Percentiles rank a stretch among this genome's conserved stretches.
phyloP scores from a whole-genome alignment of 208 protist genomes.

The Paratrypanosoma confusum region DNA sequence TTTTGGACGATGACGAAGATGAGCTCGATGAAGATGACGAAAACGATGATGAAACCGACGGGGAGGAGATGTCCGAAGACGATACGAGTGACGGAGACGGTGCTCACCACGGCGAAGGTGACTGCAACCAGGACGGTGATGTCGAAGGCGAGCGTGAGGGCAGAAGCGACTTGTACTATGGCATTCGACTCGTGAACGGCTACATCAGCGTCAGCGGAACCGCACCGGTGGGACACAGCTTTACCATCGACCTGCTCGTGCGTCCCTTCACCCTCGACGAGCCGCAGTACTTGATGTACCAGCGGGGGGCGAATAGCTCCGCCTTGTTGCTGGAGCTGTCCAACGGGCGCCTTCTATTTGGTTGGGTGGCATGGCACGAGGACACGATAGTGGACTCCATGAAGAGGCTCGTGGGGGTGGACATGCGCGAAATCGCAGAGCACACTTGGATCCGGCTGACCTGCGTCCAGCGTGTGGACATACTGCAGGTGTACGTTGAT shows the following conservation, averaged over 20 bases:
- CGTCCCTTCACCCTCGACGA: constrained; percentile 26
- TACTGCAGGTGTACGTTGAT: constrained; percentile 47
- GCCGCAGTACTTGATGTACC: constrained; percentile 66
- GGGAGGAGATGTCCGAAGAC: constrained; percentile 14
- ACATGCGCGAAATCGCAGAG: too few species aligned
- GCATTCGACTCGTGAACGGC: constrained; percentile 59
- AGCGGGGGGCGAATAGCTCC: constrained; percentile 12
- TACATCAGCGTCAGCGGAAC: constrained; percentile 39
- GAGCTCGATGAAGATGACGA: constrained; percentile 25
- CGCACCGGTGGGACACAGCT: constrained; percentile 30
- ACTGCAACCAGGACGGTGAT: neutral
- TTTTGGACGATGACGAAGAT: constrained; percentile 10
- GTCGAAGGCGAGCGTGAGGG: neutral
- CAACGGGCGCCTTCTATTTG: constrained; percentile 41
- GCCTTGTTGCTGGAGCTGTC: constrained; percentile 46
- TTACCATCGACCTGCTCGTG: constrained; percentile 62
- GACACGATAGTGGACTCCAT: constrained; percentile 5
- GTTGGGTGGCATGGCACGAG: constrained; percentile 26
- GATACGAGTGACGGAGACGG: constrained; percentile 4
- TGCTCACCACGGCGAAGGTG: neutral
- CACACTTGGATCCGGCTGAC: constrained; percentile 73
- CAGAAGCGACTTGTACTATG: constrained; percentile 18
- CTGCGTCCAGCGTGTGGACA: constrained; percentile 45
- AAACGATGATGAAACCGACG: constrained; percentile 28
- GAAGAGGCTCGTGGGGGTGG: too few species aligned